Base-by-base conservation (phyloP, 306 rosid species). In the Vigna trinervia region DNA sequence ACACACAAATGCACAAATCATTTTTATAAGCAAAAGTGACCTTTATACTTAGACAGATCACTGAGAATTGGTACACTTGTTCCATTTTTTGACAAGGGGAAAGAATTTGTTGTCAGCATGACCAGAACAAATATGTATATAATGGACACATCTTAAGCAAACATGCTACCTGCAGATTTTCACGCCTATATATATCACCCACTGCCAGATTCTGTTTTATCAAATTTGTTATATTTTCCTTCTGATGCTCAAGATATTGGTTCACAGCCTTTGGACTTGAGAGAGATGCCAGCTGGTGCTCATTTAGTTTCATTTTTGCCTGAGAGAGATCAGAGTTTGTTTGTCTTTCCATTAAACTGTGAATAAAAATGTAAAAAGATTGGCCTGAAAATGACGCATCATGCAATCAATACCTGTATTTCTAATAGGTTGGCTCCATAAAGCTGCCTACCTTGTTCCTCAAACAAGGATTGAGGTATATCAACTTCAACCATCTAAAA, bases 171-270 rank as follows among this genome's bases (percentile, higher is more conserved):
- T 95, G 85, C 85, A 95, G 76, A 85, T 92, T 89, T 84, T 95
- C 97, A 38, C 93, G 97, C 81, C 81, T 87, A 75, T 84, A 95
- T 75, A 95, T 84, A 83, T 95, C 98, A 82, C 96, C 98, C n/a
- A 95, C 97, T 17, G 98, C 98, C 32, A 95, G 89, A 84, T 89
- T 92, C 85, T 95, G 98, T 81, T 92, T 95, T 81, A 95, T 95
- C 82, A 83, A 73, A 53, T 87, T 86, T 53, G 59, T 83, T 69
- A 95, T 95, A 56, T 92, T 95, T 46, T 92, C 98, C 82, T 71
- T 92, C 84, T 90, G 96, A 80, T 82, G 83, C 86, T 80, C 87
- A 32, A 92, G 97, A 86, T 85, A 95, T 91, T 95, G 96, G 1
- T 83, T 87, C 82, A 92, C 96, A 9, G 98, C 93, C 87, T 92